Evolutionary conservation across 192 early-diverging fungal species (phyloP), one percentile per base, ranked within the genome.

Genomic region (Podila verticillata): DNA sequence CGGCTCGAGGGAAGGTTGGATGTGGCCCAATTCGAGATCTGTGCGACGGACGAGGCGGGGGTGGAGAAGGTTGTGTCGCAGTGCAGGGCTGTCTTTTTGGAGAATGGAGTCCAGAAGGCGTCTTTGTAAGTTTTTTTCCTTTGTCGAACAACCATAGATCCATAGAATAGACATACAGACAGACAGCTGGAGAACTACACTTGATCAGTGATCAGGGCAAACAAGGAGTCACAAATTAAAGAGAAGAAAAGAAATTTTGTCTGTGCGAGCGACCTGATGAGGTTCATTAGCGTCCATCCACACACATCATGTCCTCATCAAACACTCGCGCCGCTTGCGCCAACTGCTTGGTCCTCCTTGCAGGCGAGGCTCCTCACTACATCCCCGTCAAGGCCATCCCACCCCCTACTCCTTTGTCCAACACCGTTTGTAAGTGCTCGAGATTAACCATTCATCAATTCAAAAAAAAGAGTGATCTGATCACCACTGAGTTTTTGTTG

Each of bases 271-370:
- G 17, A 44, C n/a, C n/a, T n/a, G 24, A 54, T n/a, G n/a, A 54
- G 22, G 51, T 54, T 47, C 54, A 17, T 39, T 67, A 51, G 20
- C n/a, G 22, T 7, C 54, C 65, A 24, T 48, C 28, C 20, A 12
- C 51, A 20, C 31, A 10, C 15, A 7, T 32, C 19, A 75, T 75
- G 74, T 75, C 74, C 1, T 57, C 66, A 13, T 75, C 74, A 24
- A 68, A 69, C 74, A 75, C 48, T 31, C 74, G 74, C 60, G 56
- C 61, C 31, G 74, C 74, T 24, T 75, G 74, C 20, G 74, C 74
- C 54, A 75, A 75, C 67, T 75, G 74, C 24, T 32, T 75, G 56
- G 61, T 75, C 17, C 62, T 75, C 29, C 61, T 75, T 2, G 66
- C 66, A 12, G 67, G 74, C 35, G 74, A 75, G 56, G 20, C 66